Evolutionary conservation across 805 yeast species (phyloP).

Genomic region (Starmerella vaccinii): DNA sequence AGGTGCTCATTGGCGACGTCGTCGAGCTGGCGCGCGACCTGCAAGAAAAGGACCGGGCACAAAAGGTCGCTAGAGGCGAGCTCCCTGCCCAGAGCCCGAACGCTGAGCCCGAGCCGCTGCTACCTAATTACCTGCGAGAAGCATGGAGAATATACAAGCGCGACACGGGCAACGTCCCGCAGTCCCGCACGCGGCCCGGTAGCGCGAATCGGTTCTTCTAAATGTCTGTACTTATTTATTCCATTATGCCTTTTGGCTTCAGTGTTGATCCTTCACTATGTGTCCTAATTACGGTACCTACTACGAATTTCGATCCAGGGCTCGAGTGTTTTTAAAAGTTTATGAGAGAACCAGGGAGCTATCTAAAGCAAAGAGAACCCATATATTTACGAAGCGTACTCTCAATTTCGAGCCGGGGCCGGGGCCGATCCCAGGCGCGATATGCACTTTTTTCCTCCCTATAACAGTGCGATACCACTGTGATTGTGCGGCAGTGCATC

Average conservation of each 20-base stretch:
- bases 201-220: constrained; percentile 39
- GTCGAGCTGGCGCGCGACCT: constrained; percentile 71
- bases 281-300: not conserved
- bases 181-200: constrained; percentile 61
- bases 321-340: too few relatives aligned
- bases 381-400: too few relatives aligned
- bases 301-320: too few relatives aligned
- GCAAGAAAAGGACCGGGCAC: constrained; percentile 37
- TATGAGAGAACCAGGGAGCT: too few relatives aligned
- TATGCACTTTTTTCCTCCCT: too few relatives aligned
- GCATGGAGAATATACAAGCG: constrained; percentile 71
- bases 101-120: constrained; percentile 42
- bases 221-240: not conserved
- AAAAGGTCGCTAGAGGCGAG: constrained; percentile 1
- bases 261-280: not conserved
- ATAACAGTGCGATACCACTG: too few relatives aligned
- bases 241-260: not conserved
- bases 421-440: too few relatives aligned
- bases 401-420: too few relatives aligned
- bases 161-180: constrained; percentile 56
- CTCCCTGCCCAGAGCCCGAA: constrained; percentile 17
- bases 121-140: constrained; percentile 77
- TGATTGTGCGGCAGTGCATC: too few relatives aligned
- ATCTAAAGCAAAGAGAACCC: too few relatives aligned
- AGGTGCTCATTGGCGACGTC: constrained; percentile 81